These are phyloP conservation scores for Trichosporon sp. DNA, from an alignment of 1,284 basidiomycete species.

Conservation along the genomic window DNA sequence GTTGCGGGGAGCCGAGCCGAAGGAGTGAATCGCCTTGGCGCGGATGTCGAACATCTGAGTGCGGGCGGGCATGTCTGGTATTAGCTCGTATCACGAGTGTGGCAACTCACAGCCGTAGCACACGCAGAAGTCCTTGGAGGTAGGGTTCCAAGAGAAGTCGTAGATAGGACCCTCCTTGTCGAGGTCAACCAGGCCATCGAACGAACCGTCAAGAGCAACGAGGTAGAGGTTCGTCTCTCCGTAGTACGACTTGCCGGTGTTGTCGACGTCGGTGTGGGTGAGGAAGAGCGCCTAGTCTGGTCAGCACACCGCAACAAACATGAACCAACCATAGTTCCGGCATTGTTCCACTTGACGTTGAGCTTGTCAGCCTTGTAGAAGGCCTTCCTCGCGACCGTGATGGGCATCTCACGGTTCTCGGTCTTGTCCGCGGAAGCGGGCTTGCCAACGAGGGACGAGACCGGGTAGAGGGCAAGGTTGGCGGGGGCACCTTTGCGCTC, in stretches of 20 bases:
- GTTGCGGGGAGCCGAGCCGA: conserved; percentile 85
- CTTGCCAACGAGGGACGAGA: conserved; percentile 63
- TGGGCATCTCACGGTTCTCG: conserved; percentile 55
- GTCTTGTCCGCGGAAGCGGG: conserved; percentile 63
- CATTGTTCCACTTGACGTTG: conserved; percentile 93
- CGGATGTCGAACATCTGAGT: conserved; percentile 88
- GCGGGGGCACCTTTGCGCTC: conserved; percentile 98
- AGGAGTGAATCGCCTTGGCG: conserved; percentile 84
- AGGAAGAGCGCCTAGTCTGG: conserved; percentile 72
- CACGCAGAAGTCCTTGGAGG: conserved; percentile 93
- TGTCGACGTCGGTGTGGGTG: conserved; percentile 95
- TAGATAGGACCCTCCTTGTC: conserved; percentile 98
- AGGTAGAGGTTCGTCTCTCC: conserved; percentile 96
- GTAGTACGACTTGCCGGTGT: conserved; percentile 96
- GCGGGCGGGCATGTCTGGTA: conserved; percentile 82
- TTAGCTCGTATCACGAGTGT: not conserved
- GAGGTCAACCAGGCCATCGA: conserved; percentile 86
- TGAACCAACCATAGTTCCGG: conserved; percentile 64
- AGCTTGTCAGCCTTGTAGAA: conserved; percentile 97
- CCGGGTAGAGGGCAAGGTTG: conserved; percentile 78
- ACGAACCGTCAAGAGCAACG: conserved; percentile 90
- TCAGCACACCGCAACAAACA: conserved; percentile 53
- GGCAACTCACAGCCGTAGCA: conserved; percentile 84
- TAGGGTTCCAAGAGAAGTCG: conserved; percentile 96
- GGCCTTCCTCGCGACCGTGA: conserved; percentile 67